Conservation (phyloP, 352 stramenopile species). For the Globisporangium cystogenes region DNA sequence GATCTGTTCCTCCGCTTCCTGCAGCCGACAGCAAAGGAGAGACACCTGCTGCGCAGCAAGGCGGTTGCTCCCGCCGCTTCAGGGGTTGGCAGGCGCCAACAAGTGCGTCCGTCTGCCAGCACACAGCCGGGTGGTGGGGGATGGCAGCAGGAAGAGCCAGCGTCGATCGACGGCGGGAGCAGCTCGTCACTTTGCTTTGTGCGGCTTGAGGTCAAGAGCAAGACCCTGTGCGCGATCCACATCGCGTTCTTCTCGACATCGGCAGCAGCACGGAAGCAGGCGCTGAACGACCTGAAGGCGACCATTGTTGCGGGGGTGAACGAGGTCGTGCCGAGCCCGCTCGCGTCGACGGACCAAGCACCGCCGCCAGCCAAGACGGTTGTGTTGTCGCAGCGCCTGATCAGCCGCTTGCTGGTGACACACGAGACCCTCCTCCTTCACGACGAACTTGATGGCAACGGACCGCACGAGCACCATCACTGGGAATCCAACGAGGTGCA, state of each 20-base stretch:
- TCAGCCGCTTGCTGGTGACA: slow-evolving; percentile 71
- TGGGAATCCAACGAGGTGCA: slow-evolving; percentile 3
- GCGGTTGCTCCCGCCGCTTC: slow-evolving; percentile 14
- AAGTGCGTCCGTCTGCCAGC: slow-evolving; percentile 24
- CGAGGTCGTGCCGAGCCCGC: slow-evolving; percentile 20
- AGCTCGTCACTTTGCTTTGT: slow-evolving; percentile 78
- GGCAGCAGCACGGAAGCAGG: slow-evolving; percentile 48
- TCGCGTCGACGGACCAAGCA: slow-evolving; percentile 1
- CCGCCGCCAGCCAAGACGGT: slow-evolving; percentile 13
- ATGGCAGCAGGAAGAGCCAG: slow-evolving; percentile 6
- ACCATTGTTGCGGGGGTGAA: slow-evolving; percentile 55
- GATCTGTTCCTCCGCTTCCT: slow-evolving; percentile 83
- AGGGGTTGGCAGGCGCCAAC: slow-evolving; percentile 15
- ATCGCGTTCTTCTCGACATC: slow-evolving; percentile 85
- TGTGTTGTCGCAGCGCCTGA: slow-evolving; percentile 71
- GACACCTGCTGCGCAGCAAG: slow-evolving; percentile 12
- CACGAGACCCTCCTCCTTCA: slow-evolving; percentile 64
- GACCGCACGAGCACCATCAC: slow-evolving; percentile 11
- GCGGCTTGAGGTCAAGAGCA: slow-evolving; percentile 73
- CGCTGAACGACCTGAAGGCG: slow-evolving; percentile 68
- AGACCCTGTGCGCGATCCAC: slow-evolving; percentile 71
- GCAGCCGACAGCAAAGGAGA: slow-evolving; percentile 7
- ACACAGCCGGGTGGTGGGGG: slow-evolving; percentile 1
- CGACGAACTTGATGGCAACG: slow-evolving; percentile 14
- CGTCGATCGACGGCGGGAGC: slow-evolving; percentile 22